Conservation (phyloP, 371 early-diverging fungal species). For the Circinella umbellata region DNA sequence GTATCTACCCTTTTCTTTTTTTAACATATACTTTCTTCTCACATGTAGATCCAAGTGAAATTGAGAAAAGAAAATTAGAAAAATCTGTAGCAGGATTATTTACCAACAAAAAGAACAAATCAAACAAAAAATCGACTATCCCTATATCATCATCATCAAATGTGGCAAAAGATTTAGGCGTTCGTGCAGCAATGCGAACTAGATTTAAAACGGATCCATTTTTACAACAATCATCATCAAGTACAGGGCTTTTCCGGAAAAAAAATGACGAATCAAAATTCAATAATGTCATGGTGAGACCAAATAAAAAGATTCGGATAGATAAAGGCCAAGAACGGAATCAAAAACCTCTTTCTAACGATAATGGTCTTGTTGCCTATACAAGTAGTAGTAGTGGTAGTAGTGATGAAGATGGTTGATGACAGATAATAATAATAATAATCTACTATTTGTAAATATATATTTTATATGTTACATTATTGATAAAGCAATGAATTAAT, state of each 20-base stretch:
- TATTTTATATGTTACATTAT: no score
- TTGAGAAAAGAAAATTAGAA: slow-evolving; percentile 40
- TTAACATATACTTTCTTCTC: neutral
- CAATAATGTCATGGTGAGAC: slow-evolving; percentile 14
- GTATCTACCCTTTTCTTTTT: no score
- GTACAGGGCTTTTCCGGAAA: slow-evolving; percentile 13
- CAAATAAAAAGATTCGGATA: slow-evolving; percentile 13
- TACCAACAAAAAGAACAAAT: slow-evolving; percentile 7
- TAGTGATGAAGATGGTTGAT: neutral
- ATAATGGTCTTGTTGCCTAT: slow-evolving; percentile 4
- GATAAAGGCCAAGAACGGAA: neutral
- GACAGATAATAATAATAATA: neutral
- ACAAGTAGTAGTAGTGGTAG: neutral
- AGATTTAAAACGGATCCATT: slow-evolving; percentile 57
- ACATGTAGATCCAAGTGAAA: slow-evolving; percentile 22
- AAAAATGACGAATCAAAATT: slow-evolving; percentile 6
- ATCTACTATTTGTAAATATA: no score
- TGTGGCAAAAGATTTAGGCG: neutral
- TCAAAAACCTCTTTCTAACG: neutral
- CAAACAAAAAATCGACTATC: neutral
- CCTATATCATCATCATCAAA: neutral
- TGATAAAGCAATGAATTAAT: neutral
- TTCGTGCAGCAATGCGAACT: slow-evolving; percentile 13
- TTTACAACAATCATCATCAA: slow-evolving; percentile 20
- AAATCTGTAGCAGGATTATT: slow-evolving; percentile 46